A percentile compares a stretch with the other conserved stretches of the same genome.
Conservation (phyloP, 495 filamentous ascomycete species). For the Annulohypoxylon maeteangense region DNA sequence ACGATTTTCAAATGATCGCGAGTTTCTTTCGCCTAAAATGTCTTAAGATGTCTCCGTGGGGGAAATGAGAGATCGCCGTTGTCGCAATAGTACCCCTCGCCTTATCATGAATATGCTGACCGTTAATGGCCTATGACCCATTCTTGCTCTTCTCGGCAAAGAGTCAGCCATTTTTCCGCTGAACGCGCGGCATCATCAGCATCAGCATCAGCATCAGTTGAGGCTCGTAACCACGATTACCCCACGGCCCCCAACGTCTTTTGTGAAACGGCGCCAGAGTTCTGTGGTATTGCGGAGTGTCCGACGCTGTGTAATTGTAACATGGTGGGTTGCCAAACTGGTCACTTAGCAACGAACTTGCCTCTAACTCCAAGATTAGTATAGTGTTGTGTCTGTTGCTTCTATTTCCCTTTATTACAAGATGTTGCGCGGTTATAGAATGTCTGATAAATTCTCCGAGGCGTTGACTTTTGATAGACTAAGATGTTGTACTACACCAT, state of each 20-base stretch:
- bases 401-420: not conserved
- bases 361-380: slow-evolving; percentile 10
- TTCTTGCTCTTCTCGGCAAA: not conserved
- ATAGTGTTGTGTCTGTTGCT: not conserved
- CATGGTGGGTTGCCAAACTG: slow-evolving; percentile 14
- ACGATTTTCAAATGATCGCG: slow-evolving; percentile 10
- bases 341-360: slow-evolving; percentile 3
- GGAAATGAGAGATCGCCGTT: slow-evolving; percentile 25
- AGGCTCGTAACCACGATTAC: slow-evolving; percentile 29
- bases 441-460: not conserved
- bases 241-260: slow-evolving; percentile 27
- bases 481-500: not conserved
- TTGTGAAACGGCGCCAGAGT: slow-evolving; percentile 11
- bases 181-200: slow-evolving; percentile 25
- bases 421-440: not conserved
- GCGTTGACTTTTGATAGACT: not conserved
- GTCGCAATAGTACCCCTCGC: slow-evolving; percentile 18
- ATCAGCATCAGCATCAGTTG: slow-evolving; percentile 16
- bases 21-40: not conserved
- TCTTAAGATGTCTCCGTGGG: slow-evolving; percentile 21
- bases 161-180: slow-evolving; percentile 6
- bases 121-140: not conserved
- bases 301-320: slow-evolving; percentile 32
- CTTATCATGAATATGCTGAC: slow-evolving; percentile 17
- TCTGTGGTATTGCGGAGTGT: slow-evolving; percentile 32